A percentile compares a stretch with the other conserved stretches of the same genome.
Conservation (phyloP, 805 yeast species). For the Metschnikowia cubensis region DNA sequence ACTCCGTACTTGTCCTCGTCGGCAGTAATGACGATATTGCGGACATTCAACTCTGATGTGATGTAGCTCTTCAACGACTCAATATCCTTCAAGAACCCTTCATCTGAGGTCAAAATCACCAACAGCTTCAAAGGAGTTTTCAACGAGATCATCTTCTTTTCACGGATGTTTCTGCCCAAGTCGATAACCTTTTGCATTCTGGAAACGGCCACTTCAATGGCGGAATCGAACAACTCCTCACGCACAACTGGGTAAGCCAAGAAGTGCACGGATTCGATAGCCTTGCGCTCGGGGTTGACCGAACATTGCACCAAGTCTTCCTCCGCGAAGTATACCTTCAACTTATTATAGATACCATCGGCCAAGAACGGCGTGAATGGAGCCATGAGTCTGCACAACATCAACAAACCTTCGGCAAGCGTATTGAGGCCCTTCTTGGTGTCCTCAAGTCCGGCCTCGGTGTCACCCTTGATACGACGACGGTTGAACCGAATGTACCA, state of each 20-base stretch:
- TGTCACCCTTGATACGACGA: conserved; percentile 87
- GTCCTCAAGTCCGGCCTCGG: conserved; percentile 77
- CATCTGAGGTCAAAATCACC: conserved; percentile 80
- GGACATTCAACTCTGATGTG: conserved; percentile 86
- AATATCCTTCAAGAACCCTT: conserved; percentile 69
- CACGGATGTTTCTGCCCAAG: conserved; percentile 93
- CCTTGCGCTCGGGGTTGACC: conserved; percentile 45
- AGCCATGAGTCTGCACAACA: conserved; percentile 93
- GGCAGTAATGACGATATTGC: conserved; percentile 79
- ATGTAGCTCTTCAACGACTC: conserved; percentile 75
- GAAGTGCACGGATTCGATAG: conserved; percentile 87
- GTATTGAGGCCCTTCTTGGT: conserved; percentile 86
- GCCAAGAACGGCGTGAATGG: conserved; percentile 97
- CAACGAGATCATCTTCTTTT: conserved; percentile 87
- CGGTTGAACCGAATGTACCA: conserved; percentile 99
- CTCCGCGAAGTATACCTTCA: conserved; percentile 59
- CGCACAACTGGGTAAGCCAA: conserved; percentile 83
- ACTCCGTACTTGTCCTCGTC: conserved; percentile 93
- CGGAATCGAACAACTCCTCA: conserved; percentile 73
- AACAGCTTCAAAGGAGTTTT: conserved; percentile 91
- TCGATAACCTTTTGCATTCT: conserved; percentile 98
- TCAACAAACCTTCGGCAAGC: conserved; percentile 82
- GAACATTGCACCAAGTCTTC: conserved; percentile 46
- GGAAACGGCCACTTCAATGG: conserved; percentile 80
- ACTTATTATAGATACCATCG: conserved; percentile 79